These are phyloP conservation scores for Trypanosoma vivax DNA, from an alignment of 208 protist genomes.

Conservation along the genomic window DNA sequence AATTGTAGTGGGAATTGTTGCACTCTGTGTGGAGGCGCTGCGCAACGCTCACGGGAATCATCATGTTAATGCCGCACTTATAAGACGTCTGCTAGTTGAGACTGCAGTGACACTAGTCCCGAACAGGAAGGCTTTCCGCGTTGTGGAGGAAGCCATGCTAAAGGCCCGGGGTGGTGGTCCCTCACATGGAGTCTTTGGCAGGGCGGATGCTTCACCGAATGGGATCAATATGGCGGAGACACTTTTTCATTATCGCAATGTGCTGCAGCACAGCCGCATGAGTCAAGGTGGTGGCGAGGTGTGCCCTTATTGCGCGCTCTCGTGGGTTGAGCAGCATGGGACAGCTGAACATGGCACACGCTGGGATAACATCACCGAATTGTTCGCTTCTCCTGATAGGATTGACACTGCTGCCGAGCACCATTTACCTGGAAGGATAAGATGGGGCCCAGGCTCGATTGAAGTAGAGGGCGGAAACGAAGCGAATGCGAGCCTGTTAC, in stretches of 20 bases:
- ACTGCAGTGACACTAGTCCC: constrained; percentile 18
- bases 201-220: neutral
- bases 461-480: too few relatives aligned
- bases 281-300: constrained; percentile 61
- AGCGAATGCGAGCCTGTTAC: too few relatives aligned
- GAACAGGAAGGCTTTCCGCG: constrained; percentile 1
- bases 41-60: neutral
- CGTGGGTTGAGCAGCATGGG: constrained; percentile 1
- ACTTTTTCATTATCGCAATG: constrained; percentile 27
- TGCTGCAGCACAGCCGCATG: constrained; percentile 38
- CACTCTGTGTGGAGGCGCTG: constrained; percentile 73
- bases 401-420: constrained; percentile 16
- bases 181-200: neutral
- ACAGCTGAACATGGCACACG: neutral
- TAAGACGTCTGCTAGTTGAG: constrained; percentile 26
- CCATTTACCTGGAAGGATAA: neutral
- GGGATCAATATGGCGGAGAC: constrained; percentile 25
- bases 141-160: constrained; percentile 3
- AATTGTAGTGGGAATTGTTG: constrained; percentile 90
- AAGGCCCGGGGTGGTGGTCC: neutral
- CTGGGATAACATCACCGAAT: neutral
- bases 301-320: constrained; percentile 32
- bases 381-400: constrained; percentile 16
- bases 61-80: constrained; percentile 16
- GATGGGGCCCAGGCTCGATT: neutral